phyloP scores from a whole-genome alignment of 495 filamentous ascomycete species.

The Amniculicola lignicola region DNA sequence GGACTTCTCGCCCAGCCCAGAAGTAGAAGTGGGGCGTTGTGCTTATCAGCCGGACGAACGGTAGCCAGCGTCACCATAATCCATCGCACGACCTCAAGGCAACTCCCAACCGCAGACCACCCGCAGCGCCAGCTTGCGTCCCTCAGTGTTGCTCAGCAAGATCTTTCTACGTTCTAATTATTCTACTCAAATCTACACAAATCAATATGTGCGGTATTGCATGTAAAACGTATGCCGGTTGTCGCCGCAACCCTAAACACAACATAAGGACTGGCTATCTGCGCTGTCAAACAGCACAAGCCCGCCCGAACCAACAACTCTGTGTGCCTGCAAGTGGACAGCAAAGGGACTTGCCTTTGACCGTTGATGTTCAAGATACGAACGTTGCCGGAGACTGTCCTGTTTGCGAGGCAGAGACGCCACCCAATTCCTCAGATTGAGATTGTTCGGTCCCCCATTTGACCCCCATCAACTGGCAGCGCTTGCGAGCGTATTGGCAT shows the following conservation, averaged over 20 bases:
- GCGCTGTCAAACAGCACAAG: constrained; percentile 2
- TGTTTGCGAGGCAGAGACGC: neutral
- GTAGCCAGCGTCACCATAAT: too few relatives aligned
- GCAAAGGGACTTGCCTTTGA: constrained; percentile 4
- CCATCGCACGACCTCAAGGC: too few relatives aligned
- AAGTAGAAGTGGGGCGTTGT: too few relatives aligned
- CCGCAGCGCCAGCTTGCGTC: too few relatives aligned
- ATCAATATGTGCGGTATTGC: constrained; percentile 13
- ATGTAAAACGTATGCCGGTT: constrained; percentile 5
- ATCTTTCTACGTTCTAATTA: neutral
- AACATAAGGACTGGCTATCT: constrained; percentile 4
- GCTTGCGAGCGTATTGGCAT: constrained; percentile 5
- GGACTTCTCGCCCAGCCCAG: too few relatives aligned
- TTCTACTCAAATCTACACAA: constrained; percentile 4
- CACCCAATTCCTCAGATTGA: constrained; percentile 5
- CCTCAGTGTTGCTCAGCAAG: neutral
- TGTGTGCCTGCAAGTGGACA: constrained; percentile 11
- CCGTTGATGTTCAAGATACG: constrained; percentile 15
- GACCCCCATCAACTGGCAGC: constrained; percentile 1
- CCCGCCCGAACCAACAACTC: constrained; percentile 4
- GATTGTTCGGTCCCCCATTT: constrained; percentile 7
- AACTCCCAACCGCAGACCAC: too few relatives aligned
- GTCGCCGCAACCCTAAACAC: constrained; percentile 11
- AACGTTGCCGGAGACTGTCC: constrained; percentile 2
- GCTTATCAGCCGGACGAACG: too few relatives aligned